phyloP scores from a whole-genome alignment of 169 alveolate genomes.

The Cryptosporidium ryanae region DNA sequence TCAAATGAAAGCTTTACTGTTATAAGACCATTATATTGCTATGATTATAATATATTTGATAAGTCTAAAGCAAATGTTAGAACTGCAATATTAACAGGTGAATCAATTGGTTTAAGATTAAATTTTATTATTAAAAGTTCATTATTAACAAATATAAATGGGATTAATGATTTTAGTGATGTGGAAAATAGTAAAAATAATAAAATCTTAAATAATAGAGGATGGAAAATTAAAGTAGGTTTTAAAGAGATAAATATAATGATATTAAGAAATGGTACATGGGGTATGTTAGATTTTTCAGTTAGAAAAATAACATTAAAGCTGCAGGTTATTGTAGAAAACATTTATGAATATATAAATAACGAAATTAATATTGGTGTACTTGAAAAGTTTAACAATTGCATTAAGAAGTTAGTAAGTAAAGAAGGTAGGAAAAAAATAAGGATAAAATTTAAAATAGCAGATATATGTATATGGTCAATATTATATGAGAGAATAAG shows the following conservation, averaged over 20 bases:
- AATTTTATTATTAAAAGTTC: constrained; percentile 15
- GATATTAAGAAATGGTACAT: constrained; percentile 68
- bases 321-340: background rate
- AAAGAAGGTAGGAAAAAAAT: background rate
- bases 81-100: constrained; percentile 58
- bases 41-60: constrained; percentile 12
- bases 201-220: background rate
- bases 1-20: constrained; percentile 63
- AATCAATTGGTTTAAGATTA: constrained; percentile 51
- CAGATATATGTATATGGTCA: constrained; percentile 58
- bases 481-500: constrained; percentile 52
- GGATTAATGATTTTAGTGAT: background rate
- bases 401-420: background rate
- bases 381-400: background rate
- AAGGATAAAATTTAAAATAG: constrained; percentile 24
- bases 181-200: background rate
- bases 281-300: constrained; percentile 74
- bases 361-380: background rate
- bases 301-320: constrained; percentile 20
- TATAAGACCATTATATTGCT: constrained; percentile 46
- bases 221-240: constrained; percentile 33
- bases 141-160: background rate
- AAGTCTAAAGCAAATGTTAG: background rate
- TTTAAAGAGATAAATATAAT: constrained; percentile 31
- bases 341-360: background rate